Base-by-base conservation (phyloP, 129 eudicot genomes). In the Silybum marianum region DNA sequence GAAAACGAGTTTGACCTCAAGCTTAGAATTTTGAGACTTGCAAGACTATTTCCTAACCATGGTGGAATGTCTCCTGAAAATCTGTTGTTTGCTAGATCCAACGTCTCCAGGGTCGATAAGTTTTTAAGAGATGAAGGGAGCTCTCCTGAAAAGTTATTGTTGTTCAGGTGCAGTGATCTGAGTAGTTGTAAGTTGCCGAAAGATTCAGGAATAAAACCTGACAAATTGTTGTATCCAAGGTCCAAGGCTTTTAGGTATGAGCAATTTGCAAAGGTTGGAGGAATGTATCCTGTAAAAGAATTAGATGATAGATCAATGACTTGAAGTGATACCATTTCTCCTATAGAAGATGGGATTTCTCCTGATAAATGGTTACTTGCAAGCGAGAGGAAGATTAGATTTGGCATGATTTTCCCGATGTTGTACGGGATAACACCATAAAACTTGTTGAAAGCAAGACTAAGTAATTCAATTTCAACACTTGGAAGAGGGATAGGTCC, bases 401-500 rank as follows among this genome's bases (percentile, higher is more conserved):
- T 60, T 58, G 87, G 89, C 90, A 87, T 82, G 67, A 22, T 21
- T 28, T 80, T n/a, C 18, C 86, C 76, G 9, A 89, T 80, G 65
- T 85, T 78, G 63, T 32, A 72, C 25, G 93, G 86, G 34, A 90
- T 87, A 14, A 72, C 69, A 32, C 89, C 89, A 9, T 78, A 54
- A 46, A 90, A 90, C 18, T 67, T 66, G 73, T 90, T 90, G 69
- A 75, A 74, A 4, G 93, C 83, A 30, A 90, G 88, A 80, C 82
- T 80, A 74, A 85, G 42, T 48, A 83, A 71, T 63, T 80, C 84
- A 1, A 89, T 39, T 67, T 73, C 74, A 28, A 69, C 87, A 70
- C 74, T 63, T 11, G 90, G 90, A 63, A 84, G 87, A 51, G 93
- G 93, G 40, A 89, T 62, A 18, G 75, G 26, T 4, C 93, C 93